Evolutionary conservation across 192 early-diverging fungal genomes (phyloP).

Genomic region (Coemansia sp.): DNA sequence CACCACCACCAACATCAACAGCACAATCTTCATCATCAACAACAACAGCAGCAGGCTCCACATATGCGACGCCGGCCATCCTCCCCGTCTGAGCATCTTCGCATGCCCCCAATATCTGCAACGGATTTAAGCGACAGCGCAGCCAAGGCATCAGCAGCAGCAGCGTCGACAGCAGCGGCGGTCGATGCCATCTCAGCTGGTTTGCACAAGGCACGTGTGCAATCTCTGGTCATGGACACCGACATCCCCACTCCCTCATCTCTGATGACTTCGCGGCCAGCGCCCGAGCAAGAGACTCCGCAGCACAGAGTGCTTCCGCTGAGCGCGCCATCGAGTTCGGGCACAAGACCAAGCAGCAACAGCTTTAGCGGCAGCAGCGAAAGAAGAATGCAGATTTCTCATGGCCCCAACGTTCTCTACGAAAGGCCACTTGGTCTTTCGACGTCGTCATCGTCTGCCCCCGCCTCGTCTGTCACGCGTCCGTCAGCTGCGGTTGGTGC

Average conservation of each 20-base stretch:
- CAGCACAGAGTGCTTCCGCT: constrained; percentile 29
- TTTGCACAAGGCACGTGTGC: constrained; percentile 49
- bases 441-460: constrained; percentile 40
- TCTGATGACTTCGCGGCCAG: constrained; percentile 20
- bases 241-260: constrained; percentile 17
- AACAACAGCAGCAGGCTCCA: constrained; percentile 10
- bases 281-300: constrained; percentile 26
- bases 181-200: constrained; percentile 39
- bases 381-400: not conserved
- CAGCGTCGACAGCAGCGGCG: constrained; percentile 10
- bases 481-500: constrained; percentile 5
- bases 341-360: constrained; percentile 43
- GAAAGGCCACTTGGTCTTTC: constrained; percentile 20
- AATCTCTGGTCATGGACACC: constrained; percentile 32
- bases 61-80: constrained; percentile 11
- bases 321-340: constrained; percentile 25
- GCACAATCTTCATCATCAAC: too few species aligned
- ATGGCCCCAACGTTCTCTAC: not conserved
- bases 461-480: constrained; percentile 39
- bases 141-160: constrained; percentile 8
- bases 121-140: constrained; percentile 8
- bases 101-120: constrained; percentile 8
- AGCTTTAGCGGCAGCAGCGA: constrained; percentile 37
- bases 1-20: constrained; percentile 5
- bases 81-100: constrained; percentile 15